Conservation (phyloP, 805 yeast genomes). For the Candida easanensis region DNA sequence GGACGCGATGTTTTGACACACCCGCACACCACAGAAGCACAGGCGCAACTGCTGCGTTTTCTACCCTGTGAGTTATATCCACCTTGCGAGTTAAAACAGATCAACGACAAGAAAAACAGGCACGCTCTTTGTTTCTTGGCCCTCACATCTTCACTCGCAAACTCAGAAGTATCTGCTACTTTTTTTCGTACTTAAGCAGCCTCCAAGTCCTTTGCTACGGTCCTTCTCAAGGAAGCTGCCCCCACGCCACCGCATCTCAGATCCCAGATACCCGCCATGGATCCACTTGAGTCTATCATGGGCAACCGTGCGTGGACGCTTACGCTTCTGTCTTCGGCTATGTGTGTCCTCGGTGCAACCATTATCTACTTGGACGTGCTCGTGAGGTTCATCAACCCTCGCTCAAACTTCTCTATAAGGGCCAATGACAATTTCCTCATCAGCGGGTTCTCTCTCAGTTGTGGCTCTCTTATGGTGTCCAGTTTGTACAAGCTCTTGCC, state of each 20-base stretch:
- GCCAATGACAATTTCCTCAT: slow-evolving; percentile 65
- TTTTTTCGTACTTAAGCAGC: background rate
- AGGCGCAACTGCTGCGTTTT: background rate
- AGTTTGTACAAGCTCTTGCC: slow-evolving; percentile 79
- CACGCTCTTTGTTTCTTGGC: background rate
- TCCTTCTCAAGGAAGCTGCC: too few relatives aligned
- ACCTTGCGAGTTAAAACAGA: background rate
- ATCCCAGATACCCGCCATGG: too few relatives aligned
- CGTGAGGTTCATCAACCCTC: slow-evolving; percentile 43
- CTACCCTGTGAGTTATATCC: background rate
- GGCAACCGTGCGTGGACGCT: slow-evolving; percentile 57
- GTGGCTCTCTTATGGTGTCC: slow-evolving; percentile 82
- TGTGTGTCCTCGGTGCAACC: slow-evolving; percentile 71
- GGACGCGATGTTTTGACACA: slow-evolving; percentile 1
- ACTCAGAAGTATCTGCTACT: background rate
- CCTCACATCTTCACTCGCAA: background rate
- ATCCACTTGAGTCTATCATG: background rate
- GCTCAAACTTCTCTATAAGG: slow-evolving; percentile 48
- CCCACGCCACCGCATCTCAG: too few relatives aligned
- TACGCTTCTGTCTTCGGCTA: slow-evolving; percentile 60
- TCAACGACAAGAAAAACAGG: background rate
- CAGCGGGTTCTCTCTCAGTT: slow-evolving; percentile 69
- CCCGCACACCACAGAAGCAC: slow-evolving; percentile 1
- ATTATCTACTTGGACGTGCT: slow-evolving; percentile 61
- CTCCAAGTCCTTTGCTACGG: too few relatives aligned